Conservation (phyloP, 306 rosid species). For the Ceratonia siliqua region DNA sequence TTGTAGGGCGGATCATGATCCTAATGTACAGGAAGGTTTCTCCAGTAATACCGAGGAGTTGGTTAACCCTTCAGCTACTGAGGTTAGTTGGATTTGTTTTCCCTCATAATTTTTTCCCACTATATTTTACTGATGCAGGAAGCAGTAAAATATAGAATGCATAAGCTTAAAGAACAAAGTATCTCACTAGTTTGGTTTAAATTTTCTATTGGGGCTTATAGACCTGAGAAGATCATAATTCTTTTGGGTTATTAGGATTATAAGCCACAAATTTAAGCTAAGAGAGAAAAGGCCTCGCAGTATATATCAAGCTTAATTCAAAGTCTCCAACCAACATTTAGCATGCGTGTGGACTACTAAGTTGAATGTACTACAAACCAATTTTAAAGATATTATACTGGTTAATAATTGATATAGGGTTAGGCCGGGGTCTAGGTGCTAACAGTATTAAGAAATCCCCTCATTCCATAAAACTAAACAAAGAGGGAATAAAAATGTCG, state of each 20-base stretch:
- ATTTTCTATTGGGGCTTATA: background rate
- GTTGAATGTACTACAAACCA: background rate
- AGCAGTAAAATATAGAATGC: too few species aligned
- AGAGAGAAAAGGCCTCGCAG: background rate
- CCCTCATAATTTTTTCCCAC: background rate
- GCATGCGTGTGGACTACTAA: background rate
- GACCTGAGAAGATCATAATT: background rate
- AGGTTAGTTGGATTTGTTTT: slow-evolving; percentile 41
- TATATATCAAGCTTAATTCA: background rate
- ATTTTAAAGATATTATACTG: background rate
- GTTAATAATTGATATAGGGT: background rate
- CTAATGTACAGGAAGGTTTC: slow-evolving; percentile 27
- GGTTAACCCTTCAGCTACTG: slow-evolving; percentile 4
- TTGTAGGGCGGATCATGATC: slow-evolving; percentile 46
- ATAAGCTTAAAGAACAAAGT: background rate
- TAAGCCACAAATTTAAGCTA: background rate
- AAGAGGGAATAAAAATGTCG: background rate
- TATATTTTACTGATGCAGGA: background rate
- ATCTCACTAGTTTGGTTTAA: background rate
- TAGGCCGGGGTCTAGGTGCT: too few species aligned
- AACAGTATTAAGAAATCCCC: background rate
- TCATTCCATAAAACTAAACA: background rate
- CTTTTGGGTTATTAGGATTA: background rate
- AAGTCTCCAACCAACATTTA: background rate
- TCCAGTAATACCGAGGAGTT: slow-evolving; percentile 31